phyloP scores from a whole-genome alignment of 2,329 filamentous ascomycete species.

The Reticulascus tulasneorum region DNA sequence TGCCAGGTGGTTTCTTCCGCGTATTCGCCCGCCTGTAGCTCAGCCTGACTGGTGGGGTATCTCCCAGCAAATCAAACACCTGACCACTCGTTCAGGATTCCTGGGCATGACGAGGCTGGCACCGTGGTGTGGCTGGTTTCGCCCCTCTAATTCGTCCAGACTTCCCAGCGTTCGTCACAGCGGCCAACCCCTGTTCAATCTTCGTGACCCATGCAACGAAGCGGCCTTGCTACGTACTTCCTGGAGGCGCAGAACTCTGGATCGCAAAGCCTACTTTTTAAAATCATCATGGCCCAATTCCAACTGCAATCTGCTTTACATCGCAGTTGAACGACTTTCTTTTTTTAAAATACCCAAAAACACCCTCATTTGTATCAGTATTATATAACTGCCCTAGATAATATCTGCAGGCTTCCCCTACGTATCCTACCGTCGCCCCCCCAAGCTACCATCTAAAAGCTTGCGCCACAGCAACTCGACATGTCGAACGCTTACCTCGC shows the following conservation, averaged over 20 bases:
- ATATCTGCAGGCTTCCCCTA: not conserved
- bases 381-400: not conserved
- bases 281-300: too few species aligned
- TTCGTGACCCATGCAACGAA: constrained; percentile 5
- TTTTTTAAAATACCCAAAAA: not conserved
- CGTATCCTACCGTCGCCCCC: too few species aligned
- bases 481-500: constrained; percentile 54
- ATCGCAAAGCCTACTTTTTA: too few species aligned
- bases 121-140: too few species aligned
- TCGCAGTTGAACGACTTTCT: not conserved
- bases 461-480: constrained; percentile 6
- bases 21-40: not conserved
- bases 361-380: not conserved
- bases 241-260: constrained; percentile 14
- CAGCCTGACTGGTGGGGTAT: not conserved
- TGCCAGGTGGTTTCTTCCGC: constrained; percentile 14
- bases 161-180: too few species aligned
- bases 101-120: too few species aligned
- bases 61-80: not conserved
- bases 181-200: not conserved
- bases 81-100: constrained; percentile 3
- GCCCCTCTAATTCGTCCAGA: too few species aligned
- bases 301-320: too few species aligned
- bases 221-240: constrained; percentile 12
- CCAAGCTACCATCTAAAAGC: too few species aligned